Evolutionary conservation across 306 rosid species (phyloP).

Genomic region (Fragaria nilgerrensis): DNA sequence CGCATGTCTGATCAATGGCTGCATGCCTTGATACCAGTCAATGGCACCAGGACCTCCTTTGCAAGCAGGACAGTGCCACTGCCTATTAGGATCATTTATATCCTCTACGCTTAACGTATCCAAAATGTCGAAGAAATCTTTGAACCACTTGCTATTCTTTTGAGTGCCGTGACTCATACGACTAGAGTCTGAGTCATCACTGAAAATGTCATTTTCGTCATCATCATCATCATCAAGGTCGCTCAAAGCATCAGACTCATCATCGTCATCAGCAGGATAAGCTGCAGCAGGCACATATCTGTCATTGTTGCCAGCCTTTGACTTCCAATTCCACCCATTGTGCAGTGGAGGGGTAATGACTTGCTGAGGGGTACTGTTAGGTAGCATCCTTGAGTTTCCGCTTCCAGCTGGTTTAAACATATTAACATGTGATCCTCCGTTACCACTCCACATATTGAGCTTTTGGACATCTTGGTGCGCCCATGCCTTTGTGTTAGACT

Average conservation of each 20-base stretch:
- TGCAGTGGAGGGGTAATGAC: slow-evolving; percentile 59
- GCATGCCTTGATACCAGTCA: slow-evolving; percentile 58
- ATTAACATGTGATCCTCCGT: slow-evolving; percentile 35
- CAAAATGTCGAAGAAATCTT: slow-evolving; percentile 34
- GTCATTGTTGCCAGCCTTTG: slow-evolving; percentile 11
- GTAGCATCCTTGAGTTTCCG: slow-evolving; percentile 41
- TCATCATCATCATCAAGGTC: slow-evolving; percentile 33
- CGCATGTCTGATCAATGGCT: slow-evolving; percentile 47
- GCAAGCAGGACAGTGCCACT: slow-evolving; percentile 62
- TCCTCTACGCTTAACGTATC: slow-evolving; percentile 30
- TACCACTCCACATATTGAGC: slow-evolving; percentile 23
- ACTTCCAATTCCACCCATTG: slow-evolving; percentile 39
- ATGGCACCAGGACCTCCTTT: slow-evolving; percentile 48
- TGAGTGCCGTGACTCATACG: slow-evolving; percentile 30
- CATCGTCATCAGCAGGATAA: slow-evolving; percentile 26
- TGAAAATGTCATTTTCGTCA: slow-evolving; percentile 7
- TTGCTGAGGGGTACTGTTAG: slow-evolving; percentile 31
- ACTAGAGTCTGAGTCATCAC: slow-evolving; percentile 42
- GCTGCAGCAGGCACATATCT: slow-evolving; percentile 4
- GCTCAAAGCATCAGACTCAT: slow-evolving; percentile 31
- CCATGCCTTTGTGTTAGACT: slow-evolving; percentile 44
- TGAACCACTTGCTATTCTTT: slow-evolving; percentile 48
- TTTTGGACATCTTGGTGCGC: slow-evolving; percentile 39
- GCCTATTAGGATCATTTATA: slow-evolving; percentile 22
- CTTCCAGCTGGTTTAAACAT: slow-evolving; percentile 45